Evolutionary conservation across 805 yeast species (phyloP), one percentile per base, ranked within the genome.

Genomic region (Wickerhamomyces xylosicus): DNA sequence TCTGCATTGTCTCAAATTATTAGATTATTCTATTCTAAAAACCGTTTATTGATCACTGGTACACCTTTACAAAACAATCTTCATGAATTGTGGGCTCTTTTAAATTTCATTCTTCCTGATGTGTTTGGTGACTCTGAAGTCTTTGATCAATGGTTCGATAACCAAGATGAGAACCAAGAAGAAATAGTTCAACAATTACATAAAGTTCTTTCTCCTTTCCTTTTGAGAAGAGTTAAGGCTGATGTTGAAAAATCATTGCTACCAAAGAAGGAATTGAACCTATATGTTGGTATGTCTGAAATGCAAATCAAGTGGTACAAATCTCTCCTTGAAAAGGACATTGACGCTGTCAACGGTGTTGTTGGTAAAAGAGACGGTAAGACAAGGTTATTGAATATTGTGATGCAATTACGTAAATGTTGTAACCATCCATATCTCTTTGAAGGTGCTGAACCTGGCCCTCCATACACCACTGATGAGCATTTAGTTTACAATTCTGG

Each of bases 391-490:
- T 68, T 90, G 41, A 90, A 90, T 55, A 90, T 90, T 51, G 97
- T 90, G 13, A 90, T 90, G 97, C 97, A 90, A 61, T 67, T 90
- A 47, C 72, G 97, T 53, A 90, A 90, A 59, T 90, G 97, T 59
- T 90, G 97, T 58, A 90, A 92, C 57, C 98, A 92, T 61, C 97
- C 97, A 0, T 90, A 92, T 59, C 64, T 90, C 39, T 92, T 92
- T 54, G 97, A 90, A 57, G 97, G 98, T n/a, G 98, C 97, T 2
- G 97, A 89, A 59, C 97, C 97, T 0, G 97, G 97, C 9, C 97
- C 97, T 1, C 97, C 97, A 1, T 90, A 70, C 54, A 90, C 97
- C 1, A 90, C 95, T 1, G 97, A 87, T 59, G 97, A 89, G 58
- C 97, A 90, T 61, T 68, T 90, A 46, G 79, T 89, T n/a, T 79